These are phyloP conservation scores for Moesziomyces antarcticus DNA, from an alignment of 1,284 basidiomycete genomes.

Conservation along the genomic window DNA sequence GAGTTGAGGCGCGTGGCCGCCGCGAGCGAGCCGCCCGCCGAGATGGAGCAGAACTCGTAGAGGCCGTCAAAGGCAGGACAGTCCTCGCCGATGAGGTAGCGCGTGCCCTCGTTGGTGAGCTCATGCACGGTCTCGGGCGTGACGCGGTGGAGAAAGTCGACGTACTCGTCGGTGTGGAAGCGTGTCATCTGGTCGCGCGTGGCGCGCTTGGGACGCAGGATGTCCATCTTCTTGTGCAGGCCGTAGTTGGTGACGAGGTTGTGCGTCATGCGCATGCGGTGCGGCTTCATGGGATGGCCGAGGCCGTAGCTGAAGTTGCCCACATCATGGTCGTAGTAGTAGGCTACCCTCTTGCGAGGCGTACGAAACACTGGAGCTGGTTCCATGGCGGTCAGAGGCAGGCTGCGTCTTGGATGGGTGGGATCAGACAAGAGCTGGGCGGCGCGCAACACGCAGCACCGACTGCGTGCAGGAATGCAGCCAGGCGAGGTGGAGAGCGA, in stretches of 20 bases:
- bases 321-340: conserved; percentile 73
- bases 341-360: conserved; percentile 52
- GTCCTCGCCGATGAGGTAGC: conserved; percentile 78
- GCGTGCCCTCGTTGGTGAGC: conserved; percentile 79
- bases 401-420: background rate
- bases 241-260: conserved; percentile 90
- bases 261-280: conserved; percentile 74
- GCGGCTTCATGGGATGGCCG: conserved; percentile 94
- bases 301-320: conserved; percentile 87
- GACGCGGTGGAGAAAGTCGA: conserved; percentile 87
- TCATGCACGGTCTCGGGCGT: conserved; percentile 73
- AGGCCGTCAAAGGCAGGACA: conserved; percentile 96
- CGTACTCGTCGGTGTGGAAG: conserved; percentile 98
- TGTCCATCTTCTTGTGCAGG: conserved; percentile 89
- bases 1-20: conserved; percentile 84
- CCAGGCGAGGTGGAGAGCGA: too few species aligned
- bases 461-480: too few species aligned
- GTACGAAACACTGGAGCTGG: conserved; percentile 51
- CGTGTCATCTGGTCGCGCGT: conserved; percentile 84
- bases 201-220: conserved; percentile 83
- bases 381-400: conserved; percentile 37
- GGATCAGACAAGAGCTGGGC: background rate
- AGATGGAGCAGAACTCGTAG: conserved; percentile 96
- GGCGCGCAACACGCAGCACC: background rate
- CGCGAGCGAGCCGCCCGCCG: conserved; percentile 84